Conservation (phyloP, 192 early-diverging fungal species). For the Dimargaris cristalligena region DNA sequence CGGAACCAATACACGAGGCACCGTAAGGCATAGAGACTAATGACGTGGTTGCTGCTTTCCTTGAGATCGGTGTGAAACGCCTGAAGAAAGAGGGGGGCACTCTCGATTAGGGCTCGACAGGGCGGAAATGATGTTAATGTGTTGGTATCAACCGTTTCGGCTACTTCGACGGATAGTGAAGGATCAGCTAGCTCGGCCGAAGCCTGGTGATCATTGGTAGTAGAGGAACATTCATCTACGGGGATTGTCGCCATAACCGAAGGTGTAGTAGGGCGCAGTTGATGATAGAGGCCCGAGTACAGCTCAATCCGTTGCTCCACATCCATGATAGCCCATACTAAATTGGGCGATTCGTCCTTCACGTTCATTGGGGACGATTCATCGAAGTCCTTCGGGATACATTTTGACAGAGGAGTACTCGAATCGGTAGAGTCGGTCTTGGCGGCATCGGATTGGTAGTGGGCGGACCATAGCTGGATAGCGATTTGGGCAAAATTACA, state of each 20-base stretch:
- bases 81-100: neutral
- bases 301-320: neutral
- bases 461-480: neutral
- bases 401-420: neutral
- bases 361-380: neutral
- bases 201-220: neutral
- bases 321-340: neutral
- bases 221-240: neutral
- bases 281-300: conserved; percentile 3
- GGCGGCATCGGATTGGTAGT: neutral
- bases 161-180: neutral
- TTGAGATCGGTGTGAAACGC: neutral
- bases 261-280: neutral
- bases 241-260: neutral
- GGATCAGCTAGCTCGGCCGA: neutral
- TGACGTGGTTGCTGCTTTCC: neutral
- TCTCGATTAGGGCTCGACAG: neutral
- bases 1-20: conserved; percentile 1
- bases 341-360: neutral
- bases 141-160: neutral
- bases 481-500: neutral
- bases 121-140: neutral
- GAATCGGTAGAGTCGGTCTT: neutral
- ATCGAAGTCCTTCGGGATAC: neutral
- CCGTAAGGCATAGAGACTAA: neutral